Evolutionary conservation across 108 stramenopile species (phyloP).

Genomic region (Nitzschia sp.): DNA sequence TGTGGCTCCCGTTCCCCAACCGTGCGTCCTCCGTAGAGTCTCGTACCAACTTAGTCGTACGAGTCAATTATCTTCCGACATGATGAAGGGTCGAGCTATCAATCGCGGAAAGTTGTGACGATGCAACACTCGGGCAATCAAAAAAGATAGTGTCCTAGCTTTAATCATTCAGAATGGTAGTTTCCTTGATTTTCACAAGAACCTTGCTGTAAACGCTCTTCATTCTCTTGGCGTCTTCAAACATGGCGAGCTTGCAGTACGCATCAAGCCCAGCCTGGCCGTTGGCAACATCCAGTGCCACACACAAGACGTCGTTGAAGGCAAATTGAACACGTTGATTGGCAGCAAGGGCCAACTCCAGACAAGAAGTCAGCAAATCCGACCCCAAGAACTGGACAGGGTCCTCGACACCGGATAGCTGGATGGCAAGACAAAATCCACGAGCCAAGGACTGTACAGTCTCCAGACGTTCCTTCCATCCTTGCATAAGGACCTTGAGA

Average conservation of each 20-base stretch:
- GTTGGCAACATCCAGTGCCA: slow-evolving; percentile 69
- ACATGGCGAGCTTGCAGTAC: slow-evolving; percentile 63
- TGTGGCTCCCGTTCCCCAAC: no score
- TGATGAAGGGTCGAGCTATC: no score
- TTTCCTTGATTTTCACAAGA: slow-evolving; percentile 64
- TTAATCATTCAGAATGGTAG: slow-evolving; percentile 41
- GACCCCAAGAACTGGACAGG: slow-evolving; percentile 57
- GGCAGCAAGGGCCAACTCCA: slow-evolving; percentile 76
- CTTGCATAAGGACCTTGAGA: slow-evolving; percentile 57
- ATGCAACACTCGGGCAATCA: no score
- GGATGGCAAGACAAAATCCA: slow-evolving; percentile 70
- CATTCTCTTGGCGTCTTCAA: slow-evolving; percentile 75
- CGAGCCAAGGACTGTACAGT: slow-evolving; percentile 65
- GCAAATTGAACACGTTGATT: slow-evolving; percentile 79
- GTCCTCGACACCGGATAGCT: slow-evolving; percentile 35
- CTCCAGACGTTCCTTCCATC: slow-evolving; percentile 62
- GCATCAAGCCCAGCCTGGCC: slow-evolving; percentile 72
- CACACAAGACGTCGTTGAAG: slow-evolving; percentile 85
- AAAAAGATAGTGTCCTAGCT: not conserved
- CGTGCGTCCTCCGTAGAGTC: no score
- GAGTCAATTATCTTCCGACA: no score
- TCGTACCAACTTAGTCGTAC: no score
- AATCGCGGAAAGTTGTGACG: no score
- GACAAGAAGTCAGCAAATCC: slow-evolving; percentile 59
- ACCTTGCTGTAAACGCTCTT: slow-evolving; percentile 80